phyloP scores from a whole-genome alignment of 495 filamentous ascomycete species.

The Penicillium dipodomyicola region DNA sequence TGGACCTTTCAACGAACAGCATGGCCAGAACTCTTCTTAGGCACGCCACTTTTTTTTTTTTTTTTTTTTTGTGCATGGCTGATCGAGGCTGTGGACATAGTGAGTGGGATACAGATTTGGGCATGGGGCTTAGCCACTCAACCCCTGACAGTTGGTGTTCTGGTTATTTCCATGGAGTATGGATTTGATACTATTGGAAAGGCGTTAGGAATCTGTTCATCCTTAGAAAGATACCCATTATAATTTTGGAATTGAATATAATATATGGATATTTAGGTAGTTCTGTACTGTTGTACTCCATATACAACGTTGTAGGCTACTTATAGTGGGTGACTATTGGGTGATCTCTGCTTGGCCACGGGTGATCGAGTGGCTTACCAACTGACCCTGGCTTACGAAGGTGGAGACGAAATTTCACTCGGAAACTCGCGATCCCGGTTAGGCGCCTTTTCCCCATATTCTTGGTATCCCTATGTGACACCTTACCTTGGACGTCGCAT shows the following conservation, averaged over 20 bases:
- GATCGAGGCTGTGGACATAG: neutral
- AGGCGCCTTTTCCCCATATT: slow-evolving; percentile 21
- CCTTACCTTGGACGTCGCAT: slow-evolving; percentile 35
- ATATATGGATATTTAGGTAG: neutral
- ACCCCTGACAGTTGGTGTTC: slow-evolving; percentile 9
- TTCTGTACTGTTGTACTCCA: too few relatives aligned
- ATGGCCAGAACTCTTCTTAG: neutral
- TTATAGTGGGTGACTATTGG: neutral
- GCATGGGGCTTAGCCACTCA: neutral
- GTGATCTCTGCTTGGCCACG: neutral
- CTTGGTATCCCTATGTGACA: slow-evolving; percentile 15
- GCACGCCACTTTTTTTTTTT: neutral
- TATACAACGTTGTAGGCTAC: neutral
- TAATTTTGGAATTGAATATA: slow-evolving; percentile 3
- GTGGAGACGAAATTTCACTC: slow-evolving; percentile 18
- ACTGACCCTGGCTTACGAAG: neutral
- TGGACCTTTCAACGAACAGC: slow-evolving; percentile 1
- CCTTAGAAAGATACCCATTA: slow-evolving; percentile 8
- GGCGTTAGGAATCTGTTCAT: slow-evolving; percentile 2
- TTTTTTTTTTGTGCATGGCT: too few relatives aligned
- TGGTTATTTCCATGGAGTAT: slow-evolving; percentile 2
- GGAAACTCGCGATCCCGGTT: slow-evolving; percentile 28
- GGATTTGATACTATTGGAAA: neutral
- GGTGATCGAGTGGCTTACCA: slow-evolving; percentile 4
- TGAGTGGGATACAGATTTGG: neutral